Conservation (phyloP, 2,329 filamentous ascomycete species). For the Polychaeton citri region DNA sequence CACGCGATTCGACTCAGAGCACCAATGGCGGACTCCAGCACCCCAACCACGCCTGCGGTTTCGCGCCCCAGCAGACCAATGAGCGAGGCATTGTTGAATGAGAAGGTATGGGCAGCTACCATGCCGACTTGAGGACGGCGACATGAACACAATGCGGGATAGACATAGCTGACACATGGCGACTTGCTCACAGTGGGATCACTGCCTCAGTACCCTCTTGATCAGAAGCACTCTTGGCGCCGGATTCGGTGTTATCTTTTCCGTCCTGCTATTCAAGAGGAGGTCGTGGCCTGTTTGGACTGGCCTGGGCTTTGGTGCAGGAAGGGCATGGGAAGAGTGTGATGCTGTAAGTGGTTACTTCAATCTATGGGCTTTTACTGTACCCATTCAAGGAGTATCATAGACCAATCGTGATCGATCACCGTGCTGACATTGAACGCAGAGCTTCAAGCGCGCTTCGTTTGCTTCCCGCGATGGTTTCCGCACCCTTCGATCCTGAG, state of each 20-base stretch:
- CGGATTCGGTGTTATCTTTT: slow-evolving; percentile 96
- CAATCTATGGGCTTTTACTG: neutral
- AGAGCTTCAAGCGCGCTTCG: slow-evolving; percentile 41
- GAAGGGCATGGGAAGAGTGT: slow-evolving; percentile 95
- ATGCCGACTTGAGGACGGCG: no score
- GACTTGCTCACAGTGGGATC: slow-evolving; percentile 90
- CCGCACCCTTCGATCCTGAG: slow-evolving; percentile 29
- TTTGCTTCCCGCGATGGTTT: slow-evolving; percentile 35
- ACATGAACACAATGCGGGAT: no score
- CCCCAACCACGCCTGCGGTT: slow-evolving; percentile 41
- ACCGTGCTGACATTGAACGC: slow-evolving; percentile 1
- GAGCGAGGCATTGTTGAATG: slow-evolving; percentile 95
- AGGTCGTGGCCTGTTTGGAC: slow-evolving; percentile 95
- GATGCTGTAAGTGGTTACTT: slow-evolving; percentile 47
- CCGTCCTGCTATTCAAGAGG: slow-evolving; percentile 94
- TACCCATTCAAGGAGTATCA: neutral
- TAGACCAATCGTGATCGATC: neutral
- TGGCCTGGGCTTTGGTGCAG: slow-evolving; percentile 87
- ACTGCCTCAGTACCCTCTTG: slow-evolving; percentile 91
- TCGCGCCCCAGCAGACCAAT: slow-evolving; percentile 64
- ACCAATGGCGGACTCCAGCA: slow-evolving; percentile 44
- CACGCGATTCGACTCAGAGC: neutral
- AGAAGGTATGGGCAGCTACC: slow-evolving; percentile 61
- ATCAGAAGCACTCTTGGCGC: slow-evolving; percentile 94
- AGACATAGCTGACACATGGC: no score